Evolutionary conservation across 441 rosid genomes (phyloP), one percentile per base, ranked within the genome.

Genomic region (Syzygium malaccense): DNA sequence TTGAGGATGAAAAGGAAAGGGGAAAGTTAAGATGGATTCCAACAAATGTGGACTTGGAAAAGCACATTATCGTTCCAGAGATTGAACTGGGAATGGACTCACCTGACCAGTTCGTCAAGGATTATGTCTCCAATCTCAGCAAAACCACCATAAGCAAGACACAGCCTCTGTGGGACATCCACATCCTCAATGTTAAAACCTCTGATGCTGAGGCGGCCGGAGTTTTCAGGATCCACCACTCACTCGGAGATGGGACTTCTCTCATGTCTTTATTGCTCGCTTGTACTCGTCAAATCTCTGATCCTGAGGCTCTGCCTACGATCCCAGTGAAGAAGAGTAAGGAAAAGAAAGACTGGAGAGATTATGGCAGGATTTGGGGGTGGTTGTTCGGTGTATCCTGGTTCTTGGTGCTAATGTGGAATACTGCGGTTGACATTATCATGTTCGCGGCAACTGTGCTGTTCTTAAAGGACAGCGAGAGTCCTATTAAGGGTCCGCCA

Each of bases 101-200:
- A 33, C 88, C 91, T 4, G 90, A 93, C 86, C 86, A 71, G 23
- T 90, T 89, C 83, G 68, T 92, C 8, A 92, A 91, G 88, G 94
- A 94, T 55, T 93, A 91, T 75, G 87, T 91, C 71, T 88, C 85
- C 88, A 75, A 90, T 86, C 92, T 94, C 55, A 90, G 85, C 86
- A 90, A 88, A 79, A 93, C 91, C 87, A 79, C 85, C 48, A 91
- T 94, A 5, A 89, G 85, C 87, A 87, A 14, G 75, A 91, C 94
- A 0, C 91, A 91, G 64, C 94, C 95, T 4, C 71, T 91, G 41
- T 94, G 94, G 94, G 94, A 94, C 55, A 88, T 92, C 9, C 94
- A 93, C 86, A 89, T 94, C 80, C 91, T 92, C 53, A 92, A 94
- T 86, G 33, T 92, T 41, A 91, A 51, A 85, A 91, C 93, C 18